Conservation (phyloP, 345 rosid genomes). For the Odontarrhena argentea region DNA sequence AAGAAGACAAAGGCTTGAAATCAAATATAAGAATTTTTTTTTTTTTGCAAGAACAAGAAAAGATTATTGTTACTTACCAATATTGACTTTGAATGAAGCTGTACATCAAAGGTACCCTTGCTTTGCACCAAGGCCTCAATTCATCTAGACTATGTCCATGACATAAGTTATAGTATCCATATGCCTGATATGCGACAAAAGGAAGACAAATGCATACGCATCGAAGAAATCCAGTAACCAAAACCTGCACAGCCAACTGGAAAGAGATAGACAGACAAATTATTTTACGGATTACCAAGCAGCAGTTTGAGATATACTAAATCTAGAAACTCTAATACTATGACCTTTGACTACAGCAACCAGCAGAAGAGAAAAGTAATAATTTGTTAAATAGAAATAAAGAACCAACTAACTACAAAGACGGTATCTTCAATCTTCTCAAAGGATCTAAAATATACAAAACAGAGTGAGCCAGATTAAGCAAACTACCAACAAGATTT, state of each 20-base stretch:
- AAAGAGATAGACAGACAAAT: constrained; percentile 15
- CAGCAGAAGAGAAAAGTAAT: neutral
- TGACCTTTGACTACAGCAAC: neutral
- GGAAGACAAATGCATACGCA: constrained; percentile 65
- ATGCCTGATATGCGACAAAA: constrained; percentile 81
- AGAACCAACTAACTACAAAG: neutral
- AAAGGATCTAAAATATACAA: neutral
- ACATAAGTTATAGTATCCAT: constrained; percentile 75
- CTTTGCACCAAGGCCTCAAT: constrained; percentile 87
- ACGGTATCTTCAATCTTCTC: neutral
- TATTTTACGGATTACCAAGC: constrained; percentile 11
- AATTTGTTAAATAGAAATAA: neutral
- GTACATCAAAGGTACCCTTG: constrained; percentile 72
- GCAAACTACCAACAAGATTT: neutral
- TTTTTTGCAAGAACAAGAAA: constrained; percentile 23
- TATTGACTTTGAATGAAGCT: constrained; percentile 85
- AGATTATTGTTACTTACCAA: constrained; percentile 51
- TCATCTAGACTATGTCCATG: constrained; percentile 55
- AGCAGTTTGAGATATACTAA: constrained; percentile 7
- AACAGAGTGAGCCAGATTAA: constrained; percentile 1
- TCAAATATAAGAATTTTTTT: constrained; percentile 11
- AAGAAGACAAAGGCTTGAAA: constrained; percentile 13
- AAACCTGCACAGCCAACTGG: constrained; percentile 63
- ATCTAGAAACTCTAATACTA: constrained; percentile 8
- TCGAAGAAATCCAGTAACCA: constrained; percentile 61